Evolutionary conservation across 2,329 filamentous ascomycete genomes (phyloP).

Genomic region (Leptographium lundbergii): DNA sequence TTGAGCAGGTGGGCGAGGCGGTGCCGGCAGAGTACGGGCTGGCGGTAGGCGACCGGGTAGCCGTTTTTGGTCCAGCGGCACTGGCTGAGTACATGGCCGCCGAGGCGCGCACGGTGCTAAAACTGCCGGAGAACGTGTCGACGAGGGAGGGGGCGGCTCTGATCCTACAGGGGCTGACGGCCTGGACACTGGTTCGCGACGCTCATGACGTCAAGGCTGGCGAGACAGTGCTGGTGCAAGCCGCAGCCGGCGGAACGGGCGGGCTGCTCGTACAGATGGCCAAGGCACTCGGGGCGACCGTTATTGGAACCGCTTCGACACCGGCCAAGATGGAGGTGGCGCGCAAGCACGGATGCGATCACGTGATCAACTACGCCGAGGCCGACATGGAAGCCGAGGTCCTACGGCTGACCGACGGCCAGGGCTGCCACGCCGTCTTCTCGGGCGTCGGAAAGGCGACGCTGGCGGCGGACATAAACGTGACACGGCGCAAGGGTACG

Average conservation of each 20-base stretch:
- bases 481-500: slow-evolving; percentile 61
- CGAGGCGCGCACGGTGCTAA: slow-evolving; percentile 40
- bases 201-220: slow-evolving; percentile 24
- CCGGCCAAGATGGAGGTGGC: slow-evolving; percentile 62
- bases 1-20: slow-evolving; percentile 9
- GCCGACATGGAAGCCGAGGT: slow-evolving; percentile 48
- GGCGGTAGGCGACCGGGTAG: slow-evolving; percentile 48
- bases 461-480: slow-evolving; percentile 65
- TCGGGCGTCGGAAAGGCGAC: slow-evolving; percentile 77
- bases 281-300: slow-evolving; percentile 57
- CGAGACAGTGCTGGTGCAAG: slow-evolving; percentile 61
- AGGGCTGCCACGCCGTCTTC: slow-evolving; percentile 66
- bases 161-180: slow-evolving; percentile 70
- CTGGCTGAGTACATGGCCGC: slow-evolving; percentile 46
- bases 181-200: slow-evolving; percentile 65
- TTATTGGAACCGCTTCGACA: slow-evolving; percentile 69
- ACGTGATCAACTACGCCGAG: slow-evolving; percentile 56
- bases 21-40: slow-evolving; percentile 9
- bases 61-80: slow-evolving; percentile 37
- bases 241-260: slow-evolving; percentile 74
- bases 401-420: slow-evolving; percentile 54
- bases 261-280: slow-evolving; percentile 65
- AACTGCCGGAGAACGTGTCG: slow-evolving; percentile 49
- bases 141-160: slow-evolving; percentile 54
- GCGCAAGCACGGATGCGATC: slow-evolving; percentile 56